phyloP scores from a whole-genome alignment of 176 grass and related monocot genomes.

The Carex littledalei region DNA sequence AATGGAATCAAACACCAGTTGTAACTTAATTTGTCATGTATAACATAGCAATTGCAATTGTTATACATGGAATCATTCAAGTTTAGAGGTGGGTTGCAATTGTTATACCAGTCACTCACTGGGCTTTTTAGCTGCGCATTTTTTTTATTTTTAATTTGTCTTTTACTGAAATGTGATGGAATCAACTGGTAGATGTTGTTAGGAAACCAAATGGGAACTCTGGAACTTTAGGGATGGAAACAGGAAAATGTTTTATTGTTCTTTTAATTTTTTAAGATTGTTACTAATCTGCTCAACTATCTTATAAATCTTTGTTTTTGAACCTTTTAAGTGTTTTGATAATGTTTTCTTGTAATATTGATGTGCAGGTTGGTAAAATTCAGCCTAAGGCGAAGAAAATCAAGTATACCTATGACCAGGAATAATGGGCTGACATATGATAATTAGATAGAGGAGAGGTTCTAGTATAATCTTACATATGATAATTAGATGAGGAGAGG shows the following conservation, averaged over 20 bases:
- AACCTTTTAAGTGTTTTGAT: background rate
- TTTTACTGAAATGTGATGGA: background rate
- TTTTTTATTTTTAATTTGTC: background rate
- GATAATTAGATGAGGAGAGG: background rate
- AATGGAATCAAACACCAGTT: too few relatives aligned
- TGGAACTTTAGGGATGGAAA: background rate
- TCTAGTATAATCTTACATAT: background rate
- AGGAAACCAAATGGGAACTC: too few relatives aligned
- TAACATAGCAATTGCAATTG: too few relatives aligned
- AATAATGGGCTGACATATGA: background rate
- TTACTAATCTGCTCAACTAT: background rate
- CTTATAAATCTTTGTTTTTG: background rate
- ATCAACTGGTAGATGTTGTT: background rate
- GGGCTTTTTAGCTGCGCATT: background rate
- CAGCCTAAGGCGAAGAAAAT: conserved; percentile 36
- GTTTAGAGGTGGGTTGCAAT: background rate
- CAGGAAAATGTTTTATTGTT: background rate
- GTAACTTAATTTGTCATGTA: too few relatives aligned
- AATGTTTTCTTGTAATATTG: background rate
- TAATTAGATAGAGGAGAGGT: background rate
- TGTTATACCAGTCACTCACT: background rate
- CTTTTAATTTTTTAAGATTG: background rate
- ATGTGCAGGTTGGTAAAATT: conserved; percentile 29
- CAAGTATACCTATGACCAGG: conserved; percentile 28
- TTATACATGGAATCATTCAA: background rate